Base-by-base conservation (phyloP, 2,329 filamentous ascomycete species). In the Pseudonectria foliicola region DNA sequence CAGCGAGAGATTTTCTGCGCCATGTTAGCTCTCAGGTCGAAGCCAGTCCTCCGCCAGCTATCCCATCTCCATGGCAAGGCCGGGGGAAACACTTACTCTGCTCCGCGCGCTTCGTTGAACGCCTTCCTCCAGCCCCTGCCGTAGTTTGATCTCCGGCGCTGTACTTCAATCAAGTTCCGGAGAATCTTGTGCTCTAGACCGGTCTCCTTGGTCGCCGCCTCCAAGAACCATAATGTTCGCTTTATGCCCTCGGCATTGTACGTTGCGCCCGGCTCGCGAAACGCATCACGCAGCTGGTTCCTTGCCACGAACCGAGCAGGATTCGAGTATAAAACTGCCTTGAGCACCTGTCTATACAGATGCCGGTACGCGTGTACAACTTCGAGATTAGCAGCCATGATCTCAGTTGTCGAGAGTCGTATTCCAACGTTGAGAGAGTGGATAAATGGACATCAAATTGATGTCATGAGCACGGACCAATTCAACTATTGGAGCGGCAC, bases 131-230 rank as follows among this genome's bases (percentile, higher is more conserved):
- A 57, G 16, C 24, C 25, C 23, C 32, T 38, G 29, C 31, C 24
- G 27, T 31, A 27, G 13, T 29, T 34, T 23, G 29, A 33, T 33
- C 50, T 43, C 29, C 38, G 35, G 31, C 42, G 24, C 42, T 49
- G 50, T 23, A 57, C 48, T 32, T 50, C 38, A 53, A 85, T 49
- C 31, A 90, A 55, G 45, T 82, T 88, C 60, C 78, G 83, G 37
- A 90, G 53, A 7, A 92, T 72, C 37, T 62, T 71, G 55, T 89
- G 82, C 65, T 90, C 85, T 23, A 87, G 47, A 0, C 83, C 85
- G 36, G 61, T 73, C 48, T 75, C 68, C 42, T 61, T 66, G 2
- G 74, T 71, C 4, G 85, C 85, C 27, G 76, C 73, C 23, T 75
- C 61, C 2, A 90, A 61, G 52, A 92, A 90, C 55, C 77, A 76